These are phyloP conservation scores for Kluyveromyces nonfermentans DNA, from an alignment of 805 yeast genomes.

Conservation along the genomic window DNA sequence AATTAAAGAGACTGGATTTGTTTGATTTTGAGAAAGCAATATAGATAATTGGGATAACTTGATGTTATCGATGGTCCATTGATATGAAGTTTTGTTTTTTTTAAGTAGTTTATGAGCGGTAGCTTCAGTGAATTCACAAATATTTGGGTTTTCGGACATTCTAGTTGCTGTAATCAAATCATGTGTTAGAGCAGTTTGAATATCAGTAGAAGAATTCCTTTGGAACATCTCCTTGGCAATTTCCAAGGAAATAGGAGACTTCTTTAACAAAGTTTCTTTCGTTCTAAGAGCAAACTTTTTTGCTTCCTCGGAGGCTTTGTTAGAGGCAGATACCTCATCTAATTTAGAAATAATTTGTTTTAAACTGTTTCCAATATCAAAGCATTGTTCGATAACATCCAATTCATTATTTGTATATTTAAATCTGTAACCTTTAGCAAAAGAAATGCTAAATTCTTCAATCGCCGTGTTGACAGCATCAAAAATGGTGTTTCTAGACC, in stretches of 20 bases:
- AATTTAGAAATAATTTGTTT: constrained; percentile 50
- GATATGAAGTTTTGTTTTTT: constrained; percentile 46
- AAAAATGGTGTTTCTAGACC: constrained; percentile 10
- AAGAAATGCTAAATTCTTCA: constrained; percentile 65
- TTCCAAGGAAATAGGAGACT: constrained; percentile 73
- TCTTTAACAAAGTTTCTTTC: constrained; percentile 44
- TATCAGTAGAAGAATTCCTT: constrained; percentile 46
- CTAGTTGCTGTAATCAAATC: constrained; percentile 74
- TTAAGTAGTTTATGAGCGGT: constrained; percentile 54
- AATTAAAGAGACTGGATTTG: constrained; percentile 25
- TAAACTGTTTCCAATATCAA: constrained; percentile 36
- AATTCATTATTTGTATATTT: constrained; percentile 49
- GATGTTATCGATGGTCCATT: constrained; percentile 36
- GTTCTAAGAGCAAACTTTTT: constrained; percentile 59
- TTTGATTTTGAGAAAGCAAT: constrained; percentile 26
- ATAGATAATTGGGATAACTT: constrained; percentile 21
- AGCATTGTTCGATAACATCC: constrained; percentile 57
- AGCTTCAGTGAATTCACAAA: constrained; percentile 57
- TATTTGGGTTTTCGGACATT: constrained; percentile 44
- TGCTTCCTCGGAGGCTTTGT: constrained; percentile 43
- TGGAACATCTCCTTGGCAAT: constrained; percentile 62
- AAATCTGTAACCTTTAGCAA: constrained; percentile 55
- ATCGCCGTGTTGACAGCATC: constrained; percentile 57
- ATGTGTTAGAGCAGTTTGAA: constrained; percentile 55
- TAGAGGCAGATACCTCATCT: constrained; percentile 39